Percentiles rank a stretch among this genome's conserved stretches.
Conservation (phyloP, 352 stramenopile species). For the Globisporangium alternatum region DNA sequence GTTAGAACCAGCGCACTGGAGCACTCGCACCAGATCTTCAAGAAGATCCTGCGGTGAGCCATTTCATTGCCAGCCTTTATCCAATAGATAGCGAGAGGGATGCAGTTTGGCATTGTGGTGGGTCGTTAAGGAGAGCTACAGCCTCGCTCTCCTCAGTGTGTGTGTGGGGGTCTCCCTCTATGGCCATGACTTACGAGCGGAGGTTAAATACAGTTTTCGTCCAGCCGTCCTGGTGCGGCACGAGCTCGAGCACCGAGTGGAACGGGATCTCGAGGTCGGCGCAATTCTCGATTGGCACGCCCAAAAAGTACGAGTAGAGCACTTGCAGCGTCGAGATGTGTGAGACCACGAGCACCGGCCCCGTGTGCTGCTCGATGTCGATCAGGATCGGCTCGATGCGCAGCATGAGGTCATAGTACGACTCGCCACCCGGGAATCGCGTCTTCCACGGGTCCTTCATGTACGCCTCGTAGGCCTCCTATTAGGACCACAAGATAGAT, state of each 20-base stretch:
- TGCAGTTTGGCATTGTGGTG: conserved; percentile 1
- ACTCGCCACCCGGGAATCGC: conserved; percentile 89
- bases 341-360: conserved; percentile 80
- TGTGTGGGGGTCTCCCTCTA: neutral
- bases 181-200: conserved; percentile 25
- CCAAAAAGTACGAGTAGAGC: conserved; percentile 86
- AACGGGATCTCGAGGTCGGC: conserved; percentile 81
- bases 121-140: neutral
- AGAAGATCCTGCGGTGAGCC: conserved; percentile 17
- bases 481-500: conserved; percentile 8
- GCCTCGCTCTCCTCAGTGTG: neutral
- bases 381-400: conserved; percentile 91
- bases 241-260: conserved; percentile 80
- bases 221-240: conserved; percentile 77
- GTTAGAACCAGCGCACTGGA: conserved; percentile 35
- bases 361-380: conserved; percentile 90
- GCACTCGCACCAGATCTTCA: conserved; percentile 58
- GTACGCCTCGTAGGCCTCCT: conserved; percentile 69
- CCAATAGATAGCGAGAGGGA: conserved; percentile 4
- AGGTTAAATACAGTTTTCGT: conserved; percentile 86
- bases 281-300: conserved; percentile 74
- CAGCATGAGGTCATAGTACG: conserved; percentile 93
- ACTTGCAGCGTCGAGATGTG: conserved; percentile 86
- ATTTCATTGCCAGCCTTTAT: neutral
- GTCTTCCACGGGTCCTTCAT: conserved; percentile 73